Evolutionary conservation across 371 early-diverging fungal genomes (phyloP).

Genomic region (Thermomucor indicae-seudaticae): DNA sequence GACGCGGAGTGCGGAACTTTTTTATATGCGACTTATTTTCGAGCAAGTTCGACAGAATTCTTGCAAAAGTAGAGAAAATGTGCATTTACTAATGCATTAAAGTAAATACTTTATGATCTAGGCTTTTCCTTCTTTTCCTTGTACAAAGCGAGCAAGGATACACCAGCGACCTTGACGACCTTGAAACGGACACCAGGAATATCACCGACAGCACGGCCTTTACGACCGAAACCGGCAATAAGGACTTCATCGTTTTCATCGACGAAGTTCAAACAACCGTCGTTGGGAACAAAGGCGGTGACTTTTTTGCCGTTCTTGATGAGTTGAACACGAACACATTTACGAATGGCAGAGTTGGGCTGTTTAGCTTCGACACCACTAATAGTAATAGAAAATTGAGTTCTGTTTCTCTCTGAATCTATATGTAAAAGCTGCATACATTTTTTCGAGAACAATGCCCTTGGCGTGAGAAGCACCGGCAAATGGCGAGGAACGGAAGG

Average conservation of each 20-base stretch:
- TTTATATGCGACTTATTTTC: not conserved
- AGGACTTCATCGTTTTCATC: slow-evolving; percentile 98
- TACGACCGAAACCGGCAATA: slow-evolving; percentile 96
- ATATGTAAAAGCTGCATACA: slow-evolving; percentile 53
- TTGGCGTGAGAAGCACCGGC: slow-evolving; percentile 99
- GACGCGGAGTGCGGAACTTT: not conserved
- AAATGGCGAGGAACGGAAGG: slow-evolving; percentile 96
- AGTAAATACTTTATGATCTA: slow-evolving; percentile 70
- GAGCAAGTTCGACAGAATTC: not conserved
- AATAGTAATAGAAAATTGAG: slow-evolving; percentile 1
- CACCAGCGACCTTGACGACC: slow-evolving; percentile 99
- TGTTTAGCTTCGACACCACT: slow-evolving; percentile 99
- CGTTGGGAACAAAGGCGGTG: slow-evolving; percentile 99
- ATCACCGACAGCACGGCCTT: slow-evolving; percentile 94
- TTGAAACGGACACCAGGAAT: slow-evolving; percentile 99
- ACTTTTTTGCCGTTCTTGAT: slow-evolving; percentile 99
- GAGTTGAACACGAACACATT: slow-evolving; percentile 99
- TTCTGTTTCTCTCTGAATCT: not conserved
- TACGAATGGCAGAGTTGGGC: slow-evolving; percentile 99
- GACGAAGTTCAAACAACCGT: slow-evolving; percentile 99
- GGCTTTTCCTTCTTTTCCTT: slow-evolving; percentile 99
- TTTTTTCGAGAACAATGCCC: slow-evolving; percentile 99
- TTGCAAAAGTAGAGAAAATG: not conserved
- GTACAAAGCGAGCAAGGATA: slow-evolving; percentile 97
- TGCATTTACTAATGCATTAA: too few species aligned